These are phyloP conservation scores for Colletotrichum lentis DNA, from an alignment of 2,329 filamentous ascomycete species.

Conservation along the genomic window DNA sequence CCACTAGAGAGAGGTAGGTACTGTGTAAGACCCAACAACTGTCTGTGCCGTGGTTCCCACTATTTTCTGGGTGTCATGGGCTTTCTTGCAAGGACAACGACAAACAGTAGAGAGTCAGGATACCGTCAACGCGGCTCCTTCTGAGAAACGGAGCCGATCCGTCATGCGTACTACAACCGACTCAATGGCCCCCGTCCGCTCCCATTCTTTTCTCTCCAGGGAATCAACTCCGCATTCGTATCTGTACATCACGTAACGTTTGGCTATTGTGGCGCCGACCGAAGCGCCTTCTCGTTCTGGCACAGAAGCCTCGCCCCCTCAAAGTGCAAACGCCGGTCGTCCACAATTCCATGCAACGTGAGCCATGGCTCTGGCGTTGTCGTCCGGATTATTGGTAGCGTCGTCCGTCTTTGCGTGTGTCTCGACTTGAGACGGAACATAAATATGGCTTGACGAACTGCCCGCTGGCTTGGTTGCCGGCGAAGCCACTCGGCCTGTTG, in stretches of 20 bases:
- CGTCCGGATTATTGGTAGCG: not conserved
- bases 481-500: slow-evolving; percentile 1
- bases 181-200: slow-evolving; percentile 13
- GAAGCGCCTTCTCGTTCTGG: slow-evolving; percentile 3
- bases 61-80: slow-evolving; percentile 6
- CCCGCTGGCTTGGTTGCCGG: not conserved
- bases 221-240: slow-evolving; percentile 7
- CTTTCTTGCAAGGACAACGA: too few relatives aligned
- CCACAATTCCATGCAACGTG: not conserved
- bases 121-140: slow-evolving; percentile 15
- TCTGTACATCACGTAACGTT: not conserved
- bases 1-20: not conserved
- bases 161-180: slow-evolving; percentile 23
- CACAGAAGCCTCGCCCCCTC: not conserved
- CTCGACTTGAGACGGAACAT: not conserved
- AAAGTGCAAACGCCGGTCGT: not conserved
- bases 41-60: slow-evolving; percentile 21
- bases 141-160: slow-evolving; percentile 33
- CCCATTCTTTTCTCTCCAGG: slow-evolving; percentile 5
- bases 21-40: slow-evolving; percentile 6
- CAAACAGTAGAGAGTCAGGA: too few relatives aligned
- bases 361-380: not conserved
- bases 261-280: slow-evolving; percentile 17
- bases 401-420: not conserved
- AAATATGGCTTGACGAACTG: not conserved